Evolutionary conservation across 164 flowering plant species (phyloP).

Genomic region (Aristolochia fimbriata): DNA sequence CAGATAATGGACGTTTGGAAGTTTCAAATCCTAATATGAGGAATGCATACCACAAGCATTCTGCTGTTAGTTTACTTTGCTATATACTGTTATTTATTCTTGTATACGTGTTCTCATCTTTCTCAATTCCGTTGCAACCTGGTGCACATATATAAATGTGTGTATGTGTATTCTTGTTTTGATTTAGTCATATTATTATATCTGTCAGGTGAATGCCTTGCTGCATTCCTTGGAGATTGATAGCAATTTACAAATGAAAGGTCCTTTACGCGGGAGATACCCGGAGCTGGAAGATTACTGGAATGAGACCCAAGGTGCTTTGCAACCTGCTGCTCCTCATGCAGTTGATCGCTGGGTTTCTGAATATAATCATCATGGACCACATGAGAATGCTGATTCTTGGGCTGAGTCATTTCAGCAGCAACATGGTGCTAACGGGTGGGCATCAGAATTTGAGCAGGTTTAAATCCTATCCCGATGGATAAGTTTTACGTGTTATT

Average conservation of each 20-base stretch:
- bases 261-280: conserved; percentile 52
- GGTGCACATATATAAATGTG: too few relatives aligned
- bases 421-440: conserved; percentile 75
- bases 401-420: conserved; percentile 83
- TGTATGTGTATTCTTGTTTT: background rate
- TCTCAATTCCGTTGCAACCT: background rate
- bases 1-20: too few relatives aligned
- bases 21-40: background rate
- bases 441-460: conserved; percentile 95
- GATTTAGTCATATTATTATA: background rate
- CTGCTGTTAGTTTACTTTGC: background rate
- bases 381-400: conserved; percentile 40
- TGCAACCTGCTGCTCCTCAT: conserved; percentile 27
- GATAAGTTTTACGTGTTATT: background rate
- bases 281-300: conserved; percentile 80
- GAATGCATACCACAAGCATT: background rate
- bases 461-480: conserved; percentile 21
- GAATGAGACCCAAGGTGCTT: conserved; percentile 73
- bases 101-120: background rate
- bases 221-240: conserved; percentile 82
- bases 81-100: background rate
- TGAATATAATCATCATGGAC: conserved; percentile 48
- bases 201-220: conserved; percentile 66
- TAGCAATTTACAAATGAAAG: conserved; percentile 40
- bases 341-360: conserved; percentile 61